Percentiles rank a stretch among this genome's conserved stretches.
Evolutionary conservation across 2,329 filamentous ascomycete species (phyloP).

Genomic region (Trichoderma pleuroti): DNA sequence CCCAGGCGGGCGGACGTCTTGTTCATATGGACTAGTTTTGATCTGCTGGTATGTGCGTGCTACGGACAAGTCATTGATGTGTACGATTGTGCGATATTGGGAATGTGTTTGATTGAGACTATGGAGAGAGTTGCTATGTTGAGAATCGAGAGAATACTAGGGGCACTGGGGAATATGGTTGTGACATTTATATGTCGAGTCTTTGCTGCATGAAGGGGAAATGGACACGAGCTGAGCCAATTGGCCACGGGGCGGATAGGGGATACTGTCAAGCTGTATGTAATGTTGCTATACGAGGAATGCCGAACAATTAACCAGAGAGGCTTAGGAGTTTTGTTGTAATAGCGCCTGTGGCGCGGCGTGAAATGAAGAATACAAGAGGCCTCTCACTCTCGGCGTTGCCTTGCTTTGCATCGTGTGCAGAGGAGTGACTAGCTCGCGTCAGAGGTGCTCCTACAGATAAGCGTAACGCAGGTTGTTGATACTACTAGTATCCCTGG

Average conservation of each 20-base stretch:
- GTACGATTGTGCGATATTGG: not conserved
- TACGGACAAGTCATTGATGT: not conserved
- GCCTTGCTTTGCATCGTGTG: no score
- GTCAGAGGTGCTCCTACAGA: not conserved
- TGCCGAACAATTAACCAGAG: not conserved
- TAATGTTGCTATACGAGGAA: not conserved
- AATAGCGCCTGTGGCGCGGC: not conserved
- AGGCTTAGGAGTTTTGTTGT: not conserved
- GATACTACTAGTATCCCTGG: not conserved
- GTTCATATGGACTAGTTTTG: constrained; percentile 18
- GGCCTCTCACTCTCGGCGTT: not conserved
- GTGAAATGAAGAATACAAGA: not conserved
- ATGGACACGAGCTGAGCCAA: not conserved
- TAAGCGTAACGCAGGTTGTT: not conserved
- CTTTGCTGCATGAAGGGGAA: not conserved
- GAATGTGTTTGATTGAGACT: not conserved
- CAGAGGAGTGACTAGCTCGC: not conserved
- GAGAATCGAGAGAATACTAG: not conserved
- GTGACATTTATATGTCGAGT: not conserved
- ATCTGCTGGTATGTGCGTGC: no score
- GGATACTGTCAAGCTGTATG: not conserved
- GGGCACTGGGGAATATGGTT: not conserved
- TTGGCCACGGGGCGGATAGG: not conserved
- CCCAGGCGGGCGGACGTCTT: constrained; percentile 23
- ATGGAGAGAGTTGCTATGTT: not conserved